Evolutionary conservation across 225 moss, liverwort and hornwort genomes (phyloP), one percentile per base, ranked within the genome.

Genomic region (Marchantia polymorpha): DNA sequence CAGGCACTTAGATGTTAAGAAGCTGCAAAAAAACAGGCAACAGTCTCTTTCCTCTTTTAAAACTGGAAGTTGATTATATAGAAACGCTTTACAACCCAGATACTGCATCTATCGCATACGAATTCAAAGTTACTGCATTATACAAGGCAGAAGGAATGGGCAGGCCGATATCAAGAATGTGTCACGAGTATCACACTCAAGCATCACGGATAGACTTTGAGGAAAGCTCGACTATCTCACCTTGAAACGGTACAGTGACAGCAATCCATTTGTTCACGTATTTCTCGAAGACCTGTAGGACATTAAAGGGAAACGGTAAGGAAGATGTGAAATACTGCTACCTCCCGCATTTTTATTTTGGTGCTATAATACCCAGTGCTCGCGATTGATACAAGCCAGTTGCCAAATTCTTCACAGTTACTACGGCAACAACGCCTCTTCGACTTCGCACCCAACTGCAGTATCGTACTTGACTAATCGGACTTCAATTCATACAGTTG

Each of bases 251-350:
- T 39, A 89, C 94, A 75, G 94, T 89, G 58, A 97, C 89, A 72
- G 94, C 93, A 82, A 97, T 94, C 97, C 97, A 97, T 4, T 91
- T 91, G 83, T 94, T 92, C 10, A 94, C 93, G 83, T 92, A 92
- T 83, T 94, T 89, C 81, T 94, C 91, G 82, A 97, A 94, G 78
- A 93, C 77, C 96, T 96, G 93, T 76, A 69, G 22, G 74, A 76
- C 72, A 65, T 30, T 69, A 49, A 9, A 39, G 58, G 8, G 17
- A 29, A 75, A 69, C 15, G 58, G 19, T 10, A 15, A 69, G 6
- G 10, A 61, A 61, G n/a, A 23, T 39, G 2, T 39, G 5, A 39
- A 39, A 39, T 39, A 39, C 5, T 39, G 39, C 39, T 39, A 39
- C 39, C 39, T 39, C 39, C 39, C 39, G 39, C 5, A 39, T 39